Evolutionary conservation across 1,284 basidiomycete species (phyloP).

Genomic region (Rhodotorula sp.): DNA sequence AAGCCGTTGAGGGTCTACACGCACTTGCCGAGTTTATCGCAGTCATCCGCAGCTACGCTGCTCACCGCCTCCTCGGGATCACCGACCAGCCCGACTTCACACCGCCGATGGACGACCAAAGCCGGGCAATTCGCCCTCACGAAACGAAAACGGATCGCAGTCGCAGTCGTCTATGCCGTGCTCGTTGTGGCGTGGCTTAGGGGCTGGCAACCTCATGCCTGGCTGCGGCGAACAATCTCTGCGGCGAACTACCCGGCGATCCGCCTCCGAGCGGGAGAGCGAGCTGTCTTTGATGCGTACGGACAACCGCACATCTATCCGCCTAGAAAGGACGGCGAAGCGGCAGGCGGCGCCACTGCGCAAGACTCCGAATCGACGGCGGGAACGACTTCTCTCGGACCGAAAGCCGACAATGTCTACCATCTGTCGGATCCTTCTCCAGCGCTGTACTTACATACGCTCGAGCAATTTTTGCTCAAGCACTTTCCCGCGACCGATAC

Average conservation of each 20-base stretch:
- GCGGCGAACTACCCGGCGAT: neutral
- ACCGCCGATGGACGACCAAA: neutral
- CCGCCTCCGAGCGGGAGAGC: neutral
- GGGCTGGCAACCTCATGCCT: neutral
- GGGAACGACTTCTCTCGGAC: slow-evolving; percentile 9
- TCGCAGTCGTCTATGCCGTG: slow-evolving; percentile 1
- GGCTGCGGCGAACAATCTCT: neutral
- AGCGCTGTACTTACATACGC: slow-evolving; percentile 11
- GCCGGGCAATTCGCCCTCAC: neutral
- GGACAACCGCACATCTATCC: slow-evolving; percentile 1
- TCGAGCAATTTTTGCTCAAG: slow-evolving; percentile 23
- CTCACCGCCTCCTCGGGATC: neutral
- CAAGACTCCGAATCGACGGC: neutral
- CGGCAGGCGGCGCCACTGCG: neutral
- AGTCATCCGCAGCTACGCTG: neutral
- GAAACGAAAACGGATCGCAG: neutral
- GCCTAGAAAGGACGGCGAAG: no score
- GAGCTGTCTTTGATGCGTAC: slow-evolving; percentile 10
- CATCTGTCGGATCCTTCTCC: slow-evolving; percentile 13
- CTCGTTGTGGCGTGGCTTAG: neutral
- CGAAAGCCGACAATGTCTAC: slow-evolving; percentile 17
- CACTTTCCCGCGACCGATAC: slow-evolving; percentile 24
- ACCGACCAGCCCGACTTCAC: neutral
- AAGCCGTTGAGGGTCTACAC: neutral
- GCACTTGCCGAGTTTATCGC: neutral